phyloP scores from a whole-genome alignment of 106 monocot species.

The Agapanthus africanus region DNA sequence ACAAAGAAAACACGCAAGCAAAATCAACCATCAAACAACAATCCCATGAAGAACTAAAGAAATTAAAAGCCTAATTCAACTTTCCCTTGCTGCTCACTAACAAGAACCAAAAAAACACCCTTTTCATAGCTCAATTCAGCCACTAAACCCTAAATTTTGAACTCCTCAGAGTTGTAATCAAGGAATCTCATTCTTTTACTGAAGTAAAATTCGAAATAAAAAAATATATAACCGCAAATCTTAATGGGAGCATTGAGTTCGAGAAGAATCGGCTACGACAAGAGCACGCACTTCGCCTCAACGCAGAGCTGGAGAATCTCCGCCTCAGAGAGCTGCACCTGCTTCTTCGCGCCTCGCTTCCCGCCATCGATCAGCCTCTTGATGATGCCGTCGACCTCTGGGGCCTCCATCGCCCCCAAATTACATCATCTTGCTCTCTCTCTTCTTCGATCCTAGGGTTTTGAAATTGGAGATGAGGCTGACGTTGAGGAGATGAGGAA shows the following conservation, averaged over 20 bases:
- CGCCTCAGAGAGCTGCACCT: slow-evolving; percentile 39
- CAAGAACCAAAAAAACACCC: too few relatives aligned
- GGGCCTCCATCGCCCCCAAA: slow-evolving; percentile 48
- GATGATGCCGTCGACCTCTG: slow-evolving; percentile 5
- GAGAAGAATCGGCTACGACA: slow-evolving; percentile 59
- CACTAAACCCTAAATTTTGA: neutral
- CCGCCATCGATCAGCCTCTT: neutral
- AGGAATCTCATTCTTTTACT: neutral
- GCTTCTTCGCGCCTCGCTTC: slow-evolving; percentile 28
- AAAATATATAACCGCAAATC: slow-evolving; percentile 45
- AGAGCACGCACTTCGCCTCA: slow-evolving; percentile 55
- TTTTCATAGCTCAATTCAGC: neutral
- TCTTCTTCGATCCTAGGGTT: neutral
- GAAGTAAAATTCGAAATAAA: neutral
- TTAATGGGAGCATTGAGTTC: slow-evolving; percentile 51
- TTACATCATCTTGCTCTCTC: slow-evolving; percentile 45
- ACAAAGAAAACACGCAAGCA: too few relatives aligned
- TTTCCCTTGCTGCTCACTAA: too few relatives aligned
- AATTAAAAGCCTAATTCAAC: neutral
- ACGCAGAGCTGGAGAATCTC: slow-evolving; percentile 73
- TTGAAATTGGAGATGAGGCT: neutral
- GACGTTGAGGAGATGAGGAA: neutral
- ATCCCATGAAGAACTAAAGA: neutral
- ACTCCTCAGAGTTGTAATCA: neutral
- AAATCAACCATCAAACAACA: too few relatives aligned